Base-by-base conservation (phyloP, 331 rosid species). In the Phaseolus coccineus region DNA sequence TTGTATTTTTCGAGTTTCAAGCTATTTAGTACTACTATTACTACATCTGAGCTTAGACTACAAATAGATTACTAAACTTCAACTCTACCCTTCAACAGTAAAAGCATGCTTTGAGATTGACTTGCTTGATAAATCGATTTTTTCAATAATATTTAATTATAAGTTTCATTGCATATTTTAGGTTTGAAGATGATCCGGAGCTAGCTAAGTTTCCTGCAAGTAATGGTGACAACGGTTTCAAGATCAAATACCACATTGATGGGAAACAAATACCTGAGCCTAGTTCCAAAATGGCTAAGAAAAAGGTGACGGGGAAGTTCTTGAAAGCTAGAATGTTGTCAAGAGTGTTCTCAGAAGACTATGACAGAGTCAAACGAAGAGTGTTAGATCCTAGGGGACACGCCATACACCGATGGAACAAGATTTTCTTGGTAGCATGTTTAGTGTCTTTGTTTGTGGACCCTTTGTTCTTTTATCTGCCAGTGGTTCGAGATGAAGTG, bases 291-390 rank as follows among this genome's bases (percentile, higher is more conserved):
- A 84, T 42, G 75, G 65, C 50, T 27, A 77, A 79, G 28, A 82
- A 78, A 52, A 87, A 84, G 81, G 85, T 67, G 52, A 59, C 86
- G 16, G 63, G 85, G 70, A 87, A 88, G 80, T 90, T 97, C 73
- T 82, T 90, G 63, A 87, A 87, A 78, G 86, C 85, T 13, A 90
- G 88, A 88, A 94, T 95, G 8, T 83, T 93, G 67, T 91, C 97
- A 56, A 91, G 97, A 76, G 99, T 96, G 9, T 93, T 96, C 87
- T 91, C 97, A 15, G 99, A 93, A 86, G 99, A 96, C 84, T 91
- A 89, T 14, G 98, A 93, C 22, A 87, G 88, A 78, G 96, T 85
- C 7, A 86, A 86, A 63, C 77, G 82, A 82, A 90, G 79, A 83
- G 86, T 93, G 63, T 85, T 96, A 68, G 99, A 96, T 86, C 99